Evolutionary conservation across 2,329 filamentous ascomycete species (phyloP).

Genomic region (Xenoacremonium recifei): DNA sequence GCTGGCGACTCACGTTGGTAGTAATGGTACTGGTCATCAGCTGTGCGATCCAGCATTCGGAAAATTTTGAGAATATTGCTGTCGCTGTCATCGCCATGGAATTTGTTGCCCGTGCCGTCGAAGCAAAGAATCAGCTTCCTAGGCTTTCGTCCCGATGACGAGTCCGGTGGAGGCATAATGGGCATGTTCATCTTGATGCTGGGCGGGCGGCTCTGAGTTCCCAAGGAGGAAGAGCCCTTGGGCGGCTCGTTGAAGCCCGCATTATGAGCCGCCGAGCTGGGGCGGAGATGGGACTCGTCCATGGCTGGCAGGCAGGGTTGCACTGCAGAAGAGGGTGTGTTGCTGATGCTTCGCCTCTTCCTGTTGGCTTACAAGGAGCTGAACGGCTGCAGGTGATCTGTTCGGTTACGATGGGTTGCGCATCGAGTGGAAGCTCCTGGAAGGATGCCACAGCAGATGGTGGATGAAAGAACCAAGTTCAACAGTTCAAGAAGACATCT

Average conservation of each 20-base stretch:
- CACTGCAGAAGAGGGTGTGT: no score
- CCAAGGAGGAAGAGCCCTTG: constrained; percentile 11
- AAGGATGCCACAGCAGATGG: no score
- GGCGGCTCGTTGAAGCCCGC: constrained; percentile 11
- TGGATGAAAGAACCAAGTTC: no score
- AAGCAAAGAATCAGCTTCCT: constrained; percentile 60
- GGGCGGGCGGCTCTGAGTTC: constrained; percentile 20
- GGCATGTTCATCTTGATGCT: no score
- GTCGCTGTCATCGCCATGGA: constrained; percentile 60
- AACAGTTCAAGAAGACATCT: no score
- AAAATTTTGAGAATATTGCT: constrained; percentile 71
- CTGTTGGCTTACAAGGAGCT: no score
- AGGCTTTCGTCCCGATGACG: constrained; percentile 18
- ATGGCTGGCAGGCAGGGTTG: no score
- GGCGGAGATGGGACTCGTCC: constrained; percentile 23
- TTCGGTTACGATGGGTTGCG: no score
- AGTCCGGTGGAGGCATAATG: constrained; percentile 13
- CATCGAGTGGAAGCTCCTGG: no score
- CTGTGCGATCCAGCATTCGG: constrained; percentile 64
- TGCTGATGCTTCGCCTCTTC: no score
- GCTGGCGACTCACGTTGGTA: constrained; percentile 52
- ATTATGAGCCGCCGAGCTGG: constrained; percentile 12
- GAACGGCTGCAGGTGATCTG: no score
- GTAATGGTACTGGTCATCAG: constrained; percentile 61
- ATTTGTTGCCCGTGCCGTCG: constrained; percentile 64